Percentiles rank a stretch among this genome's conserved stretches.
phyloP scores from a whole-genome alignment of 169 alveolate species.

The Neospora caninum region DNA sequence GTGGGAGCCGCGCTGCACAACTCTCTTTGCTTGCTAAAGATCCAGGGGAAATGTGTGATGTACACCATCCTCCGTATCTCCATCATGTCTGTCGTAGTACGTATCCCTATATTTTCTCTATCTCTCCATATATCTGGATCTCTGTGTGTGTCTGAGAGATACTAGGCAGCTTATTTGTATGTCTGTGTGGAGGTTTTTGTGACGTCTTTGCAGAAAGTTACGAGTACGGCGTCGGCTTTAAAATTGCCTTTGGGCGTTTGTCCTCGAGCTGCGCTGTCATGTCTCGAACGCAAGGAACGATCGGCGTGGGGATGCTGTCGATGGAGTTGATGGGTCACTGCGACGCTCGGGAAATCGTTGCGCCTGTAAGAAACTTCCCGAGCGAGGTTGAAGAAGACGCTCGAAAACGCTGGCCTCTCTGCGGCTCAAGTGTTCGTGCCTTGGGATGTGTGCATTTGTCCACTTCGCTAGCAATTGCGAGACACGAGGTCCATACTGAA shows the following conservation, averaged over 20 bases:
- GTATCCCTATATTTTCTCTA: neutral
- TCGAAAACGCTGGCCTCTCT: no score
- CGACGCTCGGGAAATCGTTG: slow-evolving; percentile 68
- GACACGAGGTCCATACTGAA: no score
- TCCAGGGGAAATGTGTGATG: no score
- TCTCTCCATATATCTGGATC: neutral
- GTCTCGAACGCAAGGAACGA: slow-evolving; percentile 85
- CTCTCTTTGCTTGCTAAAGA: no score
- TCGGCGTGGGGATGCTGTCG: slow-evolving; percentile 89
- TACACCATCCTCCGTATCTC: no score
- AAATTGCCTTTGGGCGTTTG: slow-evolving; percentile 86
- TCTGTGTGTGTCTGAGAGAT: neutral
- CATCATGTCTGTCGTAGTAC: no score
- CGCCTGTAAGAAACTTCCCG: slow-evolving; percentile 39
- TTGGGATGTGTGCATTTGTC: neutral
- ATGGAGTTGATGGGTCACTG: slow-evolving; percentile 78
- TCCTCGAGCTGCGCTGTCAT: slow-evolving; percentile 87
- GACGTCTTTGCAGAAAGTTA: slow-evolving; percentile 56
- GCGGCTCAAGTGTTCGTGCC: no score
- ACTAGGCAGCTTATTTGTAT: neutral
- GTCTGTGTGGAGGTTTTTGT: neutral
- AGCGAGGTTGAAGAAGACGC: no score
- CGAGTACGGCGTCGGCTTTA: slow-evolving; percentile 89
- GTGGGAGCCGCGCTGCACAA: no score
- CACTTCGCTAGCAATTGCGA: no score